phyloP scores from a whole-genome alignment of 495 filamentous ascomycete genomes.

The Lindgomyces ingoldianus region DNA sequence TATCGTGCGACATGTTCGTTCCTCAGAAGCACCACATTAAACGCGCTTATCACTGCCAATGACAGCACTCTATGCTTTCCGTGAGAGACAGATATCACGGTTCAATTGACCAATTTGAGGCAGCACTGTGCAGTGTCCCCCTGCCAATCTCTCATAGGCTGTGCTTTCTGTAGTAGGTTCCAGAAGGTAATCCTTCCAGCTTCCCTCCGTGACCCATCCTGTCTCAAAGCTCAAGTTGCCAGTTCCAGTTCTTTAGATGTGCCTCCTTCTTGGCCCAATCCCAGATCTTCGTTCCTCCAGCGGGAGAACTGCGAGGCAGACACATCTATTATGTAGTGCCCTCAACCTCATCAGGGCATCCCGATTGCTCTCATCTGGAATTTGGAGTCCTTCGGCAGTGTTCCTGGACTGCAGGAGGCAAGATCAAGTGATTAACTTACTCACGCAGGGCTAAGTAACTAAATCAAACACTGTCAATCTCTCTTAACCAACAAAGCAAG shows the following conservation, averaged over 20 bases:
- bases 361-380: too few species aligned
- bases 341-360: too few species aligned
- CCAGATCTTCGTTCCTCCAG: background rate
- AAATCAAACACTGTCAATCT: too few species aligned
- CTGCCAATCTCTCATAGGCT: background rate
- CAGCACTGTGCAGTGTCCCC: background rate
- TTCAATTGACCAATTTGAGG: background rate
- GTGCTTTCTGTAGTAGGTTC: background rate
- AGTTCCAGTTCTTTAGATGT: background rate
- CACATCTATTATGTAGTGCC: too few species aligned
- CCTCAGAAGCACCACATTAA: background rate
- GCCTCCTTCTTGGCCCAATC: background rate
- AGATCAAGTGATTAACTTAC: too few species aligned
- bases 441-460: too few species aligned
- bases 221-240: background rate
- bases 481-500: too few species aligned
- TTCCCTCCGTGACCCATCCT: background rate
- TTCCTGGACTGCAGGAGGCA: too few species aligned
- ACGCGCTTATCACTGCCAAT: background rate
- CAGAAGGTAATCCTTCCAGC: background rate
- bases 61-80: background rate
- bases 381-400: too few species aligned
- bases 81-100: background rate
- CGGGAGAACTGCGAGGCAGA: slow-evolving; percentile 6
- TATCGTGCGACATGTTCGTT: background rate